These are phyloP conservation scores for Leptographium radiaticola DNA, from an alignment of 2,329 filamentous ascomycete genomes.

Conservation along the genomic window DNA sequence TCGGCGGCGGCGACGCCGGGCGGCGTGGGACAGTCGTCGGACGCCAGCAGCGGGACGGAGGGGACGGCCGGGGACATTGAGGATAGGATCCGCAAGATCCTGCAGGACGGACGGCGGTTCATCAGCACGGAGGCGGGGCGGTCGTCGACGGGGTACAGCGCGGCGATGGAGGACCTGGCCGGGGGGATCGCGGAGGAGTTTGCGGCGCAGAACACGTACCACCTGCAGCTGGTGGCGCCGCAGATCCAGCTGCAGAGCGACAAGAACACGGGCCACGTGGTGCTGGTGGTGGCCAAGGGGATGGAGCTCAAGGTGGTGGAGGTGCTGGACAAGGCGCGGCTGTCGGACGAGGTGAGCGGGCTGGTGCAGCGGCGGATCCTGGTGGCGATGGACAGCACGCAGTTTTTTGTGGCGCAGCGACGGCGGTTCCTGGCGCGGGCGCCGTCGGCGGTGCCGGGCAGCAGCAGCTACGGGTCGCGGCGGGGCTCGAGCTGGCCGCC, in stretches of 20 bases:
- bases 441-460: constrained; percentile 86
- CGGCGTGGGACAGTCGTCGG: neutral
- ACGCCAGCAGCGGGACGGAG: neutral
- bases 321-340: constrained; percentile 91
- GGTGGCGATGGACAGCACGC: constrained; percentile 91
- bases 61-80: constrained; percentile 56
- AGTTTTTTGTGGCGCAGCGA: constrained; percentile 94
- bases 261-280: constrained; percentile 93
- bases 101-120: constrained; percentile 73
- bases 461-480: constrained; percentile 76
- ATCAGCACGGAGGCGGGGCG: constrained; percentile 50
- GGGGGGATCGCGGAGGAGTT: constrained; percentile 80
- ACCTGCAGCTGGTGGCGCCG: constrained; percentile 86
- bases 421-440: constrained; percentile 78
- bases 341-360: constrained; percentile 86
- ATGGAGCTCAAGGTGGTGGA: constrained; percentile 98
- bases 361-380: constrained; percentile 90
- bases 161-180: constrained; percentile 47
- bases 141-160: constrained; percentile 17
- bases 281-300: constrained; percentile 89
- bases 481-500: constrained; percentile 85
- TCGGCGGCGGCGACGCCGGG: neutral
- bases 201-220: constrained; percentile 82
- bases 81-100: constrained; percentile 72
- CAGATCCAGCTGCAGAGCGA: constrained; percentile 98